Percentiles rank a stretch among this genome's conserved stretches.
phyloP scores from a whole-genome alignment of 768 basidiomycete genomes.

The Kwoniella shandongensis region DNA sequence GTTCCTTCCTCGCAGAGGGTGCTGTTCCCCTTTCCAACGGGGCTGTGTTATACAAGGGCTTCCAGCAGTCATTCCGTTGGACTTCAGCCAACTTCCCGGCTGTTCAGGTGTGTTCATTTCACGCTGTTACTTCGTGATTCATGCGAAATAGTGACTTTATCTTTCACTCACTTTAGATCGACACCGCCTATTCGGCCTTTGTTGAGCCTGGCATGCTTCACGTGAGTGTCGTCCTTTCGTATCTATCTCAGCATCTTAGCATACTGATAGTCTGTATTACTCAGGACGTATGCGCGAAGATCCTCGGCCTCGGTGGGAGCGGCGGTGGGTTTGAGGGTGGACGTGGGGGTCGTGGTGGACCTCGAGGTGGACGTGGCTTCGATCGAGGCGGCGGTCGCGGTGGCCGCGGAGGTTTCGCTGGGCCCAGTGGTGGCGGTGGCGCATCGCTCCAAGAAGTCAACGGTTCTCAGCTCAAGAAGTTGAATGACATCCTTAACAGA shows the following conservation, averaged over 20 bases:
- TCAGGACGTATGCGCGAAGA: slow-evolving; percentile 35
- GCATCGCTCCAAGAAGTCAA: slow-evolving; percentile 30
- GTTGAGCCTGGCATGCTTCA: slow-evolving; percentile 43
- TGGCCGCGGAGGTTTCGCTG: slow-evolving; percentile 33
- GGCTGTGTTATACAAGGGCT: slow-evolving; percentile 50
- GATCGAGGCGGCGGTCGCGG: slow-evolving; percentile 31
- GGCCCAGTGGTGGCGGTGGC: slow-evolving; percentile 8
- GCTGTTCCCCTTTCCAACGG: slow-evolving; percentile 42
- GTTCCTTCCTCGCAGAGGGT: slow-evolving; percentile 19
- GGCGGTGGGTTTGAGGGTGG: slow-evolving; percentile 17
- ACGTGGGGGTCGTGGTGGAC: slow-evolving; percentile 32
- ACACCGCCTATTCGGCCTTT: slow-evolving; percentile 54
- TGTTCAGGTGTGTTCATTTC: slow-evolving; percentile 32
- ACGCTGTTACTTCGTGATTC: neutral
- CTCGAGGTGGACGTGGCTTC: slow-evolving; percentile 30
- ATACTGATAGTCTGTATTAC: too few relatives aligned
- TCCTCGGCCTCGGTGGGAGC: slow-evolving; percentile 43
- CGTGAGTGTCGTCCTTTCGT: slow-evolving; percentile 17
- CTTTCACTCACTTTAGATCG: slow-evolving; percentile 38
- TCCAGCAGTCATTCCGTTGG: slow-evolving; percentile 51
- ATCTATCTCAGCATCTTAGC: neutral
- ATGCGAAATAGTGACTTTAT: neutral
- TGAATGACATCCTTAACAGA: slow-evolving; percentile 42
- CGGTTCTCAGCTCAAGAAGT: slow-evolving; percentile 30
- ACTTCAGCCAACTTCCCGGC: slow-evolving; percentile 38